phyloP scores from a whole-genome alignment of 2,329 filamentous ascomycete genomes.

The Colletotrichum orchidophilum region DNA sequence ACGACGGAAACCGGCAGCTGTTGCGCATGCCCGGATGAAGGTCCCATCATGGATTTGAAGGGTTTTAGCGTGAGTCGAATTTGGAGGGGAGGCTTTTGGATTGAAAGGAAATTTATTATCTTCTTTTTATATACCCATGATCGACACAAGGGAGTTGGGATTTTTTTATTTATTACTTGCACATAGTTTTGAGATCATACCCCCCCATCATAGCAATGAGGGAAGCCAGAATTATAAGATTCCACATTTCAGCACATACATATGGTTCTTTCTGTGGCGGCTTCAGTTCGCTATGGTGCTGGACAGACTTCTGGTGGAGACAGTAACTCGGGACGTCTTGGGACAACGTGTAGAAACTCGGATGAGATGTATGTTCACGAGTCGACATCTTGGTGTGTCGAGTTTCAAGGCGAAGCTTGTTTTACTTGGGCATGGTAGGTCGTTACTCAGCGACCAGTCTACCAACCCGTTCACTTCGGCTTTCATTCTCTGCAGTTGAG shows the following conservation, averaged over 20 bases:
- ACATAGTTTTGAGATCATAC: background rate
- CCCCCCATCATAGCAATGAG: background rate
- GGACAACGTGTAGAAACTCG: background rate
- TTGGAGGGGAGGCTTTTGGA: background rate
- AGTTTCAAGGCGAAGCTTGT: background rate
- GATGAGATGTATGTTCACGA: background rate
- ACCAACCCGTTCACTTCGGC: background rate
- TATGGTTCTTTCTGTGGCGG: background rate
- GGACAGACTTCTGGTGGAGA: background rate
- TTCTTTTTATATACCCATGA: conserved; percentile 29
- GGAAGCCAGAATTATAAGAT: background rate
- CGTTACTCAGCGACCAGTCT: background rate
- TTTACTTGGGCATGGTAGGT: too few relatives aligned
- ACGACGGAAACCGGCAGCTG: conserved; percentile 45
- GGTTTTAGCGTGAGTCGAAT: background rate
- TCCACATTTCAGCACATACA: background rate
- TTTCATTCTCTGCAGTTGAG: background rate
- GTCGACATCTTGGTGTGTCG: background rate
- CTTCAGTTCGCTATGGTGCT: background rate
- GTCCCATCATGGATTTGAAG: conserved; percentile 26
- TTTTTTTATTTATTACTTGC: background rate
- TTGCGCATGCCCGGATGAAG: conserved; percentile 25
- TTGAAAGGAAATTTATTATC: background rate
- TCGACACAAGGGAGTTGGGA: conserved; percentile 26
- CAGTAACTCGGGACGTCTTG: background rate